Conservation (phyloP, 768 basidiomycete species). For the Amanita phalloides region DNA sequence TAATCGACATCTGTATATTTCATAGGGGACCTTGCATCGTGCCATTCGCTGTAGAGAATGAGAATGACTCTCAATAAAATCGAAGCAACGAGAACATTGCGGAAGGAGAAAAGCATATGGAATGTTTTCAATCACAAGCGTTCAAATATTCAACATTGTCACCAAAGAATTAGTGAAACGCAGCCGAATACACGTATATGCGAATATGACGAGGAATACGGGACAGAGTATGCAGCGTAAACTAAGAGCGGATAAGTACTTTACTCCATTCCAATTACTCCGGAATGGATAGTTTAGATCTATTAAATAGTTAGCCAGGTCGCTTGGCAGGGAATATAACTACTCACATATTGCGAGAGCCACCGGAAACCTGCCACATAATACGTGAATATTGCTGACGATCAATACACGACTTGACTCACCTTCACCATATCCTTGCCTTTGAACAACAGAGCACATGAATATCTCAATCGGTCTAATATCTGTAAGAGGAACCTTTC, state of each 20-base stretch:
- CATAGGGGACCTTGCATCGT: conserved; percentile 69
- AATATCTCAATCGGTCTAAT: conserved; percentile 98
- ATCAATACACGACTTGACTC: conserved; percentile 8
- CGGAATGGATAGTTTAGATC: background rate
- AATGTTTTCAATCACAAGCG: background rate
- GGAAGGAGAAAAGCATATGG: conserved; percentile 22
- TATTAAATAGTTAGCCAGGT: background rate
- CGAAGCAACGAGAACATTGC: conserved; percentile 41
- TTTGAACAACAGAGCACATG: conserved; percentile 99
- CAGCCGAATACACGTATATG: background rate
- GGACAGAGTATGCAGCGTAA: background rate
- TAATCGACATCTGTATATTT: conserved; percentile 99
- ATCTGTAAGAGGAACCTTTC: conserved; percentile 93
- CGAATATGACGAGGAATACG: background rate
- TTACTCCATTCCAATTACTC: background rate
- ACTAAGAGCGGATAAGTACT: background rate
- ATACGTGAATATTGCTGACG: conserved; percentile 1
- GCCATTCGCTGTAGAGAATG: conserved; percentile 84
- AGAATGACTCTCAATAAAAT: conserved; percentile 53
- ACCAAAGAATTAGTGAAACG: background rate
- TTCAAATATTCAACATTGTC: background rate
- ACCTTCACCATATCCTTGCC: conserved; percentile 98
- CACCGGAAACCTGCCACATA: conserved; percentile 70
- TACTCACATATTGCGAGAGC: conserved; percentile 91
- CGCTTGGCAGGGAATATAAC: background rate